phyloP scores from a whole-genome alignment of 805 yeast species.

The Blastobotrys chiropterorum region DNA sequence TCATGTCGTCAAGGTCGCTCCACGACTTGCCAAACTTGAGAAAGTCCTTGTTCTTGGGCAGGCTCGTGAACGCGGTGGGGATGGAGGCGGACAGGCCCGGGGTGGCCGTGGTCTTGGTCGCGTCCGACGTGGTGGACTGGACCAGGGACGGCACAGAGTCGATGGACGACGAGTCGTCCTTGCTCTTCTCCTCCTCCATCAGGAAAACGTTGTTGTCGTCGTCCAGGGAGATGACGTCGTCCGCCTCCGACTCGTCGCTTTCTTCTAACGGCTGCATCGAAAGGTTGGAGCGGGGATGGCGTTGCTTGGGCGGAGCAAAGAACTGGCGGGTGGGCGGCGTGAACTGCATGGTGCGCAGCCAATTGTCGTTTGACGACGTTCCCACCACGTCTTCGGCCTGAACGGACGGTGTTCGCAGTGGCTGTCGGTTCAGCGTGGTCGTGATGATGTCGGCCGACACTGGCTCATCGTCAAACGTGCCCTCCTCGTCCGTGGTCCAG shows the following conservation, averaged over 20 bases:
- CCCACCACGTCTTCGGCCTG: slow-evolving; percentile 9
- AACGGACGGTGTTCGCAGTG: slow-evolving; percentile 29
- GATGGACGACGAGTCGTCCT: slow-evolving; percentile 5
- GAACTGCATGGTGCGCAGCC: slow-evolving; percentile 27
- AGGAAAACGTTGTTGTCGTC: neutral
- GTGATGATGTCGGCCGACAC: slow-evolving; percentile 13
- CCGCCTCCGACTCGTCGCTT: slow-evolving; percentile 5
- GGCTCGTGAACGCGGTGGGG: slow-evolving; percentile 5
- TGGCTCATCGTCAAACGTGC: slow-evolving; percentile 39
- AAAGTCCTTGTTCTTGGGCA: slow-evolving; percentile 13
- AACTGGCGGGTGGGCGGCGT: slow-evolving; percentile 22
- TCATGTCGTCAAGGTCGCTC: slow-evolving; percentile 26
- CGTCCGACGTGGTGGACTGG: slow-evolving; percentile 8
- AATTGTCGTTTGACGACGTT: slow-evolving; percentile 9
- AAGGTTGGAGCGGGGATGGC: slow-evolving; percentile 12
- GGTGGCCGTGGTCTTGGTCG: slow-evolving; percentile 4
- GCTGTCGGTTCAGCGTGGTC: slow-evolving; percentile 27
- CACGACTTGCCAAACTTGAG: slow-evolving; percentile 27
- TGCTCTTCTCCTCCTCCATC: slow-evolving; percentile 12
- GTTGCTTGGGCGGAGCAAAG: slow-evolving; percentile 10
- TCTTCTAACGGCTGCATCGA: slow-evolving; percentile 6
- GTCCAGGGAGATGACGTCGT: neutral
- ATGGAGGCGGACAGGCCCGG: slow-evolving; percentile 17
- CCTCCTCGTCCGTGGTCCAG: slow-evolving; percentile 87
- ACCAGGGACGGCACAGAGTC: slow-evolving; percentile 22